Evolutionary conservation across 371 early-diverging fungal species (phyloP).

Genomic region (Actinomortierella wolfii): DNA sequence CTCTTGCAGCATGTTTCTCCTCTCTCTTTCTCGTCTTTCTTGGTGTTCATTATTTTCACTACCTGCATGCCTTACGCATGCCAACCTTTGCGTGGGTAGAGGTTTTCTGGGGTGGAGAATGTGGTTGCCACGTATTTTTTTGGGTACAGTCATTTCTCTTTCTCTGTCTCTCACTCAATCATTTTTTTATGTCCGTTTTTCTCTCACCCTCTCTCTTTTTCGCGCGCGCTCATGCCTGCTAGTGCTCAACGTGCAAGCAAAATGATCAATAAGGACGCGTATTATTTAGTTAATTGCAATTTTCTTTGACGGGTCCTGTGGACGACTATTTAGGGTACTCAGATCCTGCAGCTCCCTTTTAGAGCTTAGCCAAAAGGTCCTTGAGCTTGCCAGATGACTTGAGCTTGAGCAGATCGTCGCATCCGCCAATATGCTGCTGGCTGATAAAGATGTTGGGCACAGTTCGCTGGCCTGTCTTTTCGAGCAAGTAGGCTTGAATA

Average conservation of each 20-base stretch:
- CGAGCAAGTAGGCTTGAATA: slow-evolving; percentile 74
- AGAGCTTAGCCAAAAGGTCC: slow-evolving; percentile 47
- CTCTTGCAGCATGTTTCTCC: slow-evolving; percentile 1
- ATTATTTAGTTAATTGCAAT: no score
- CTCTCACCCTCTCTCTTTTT: background rate
- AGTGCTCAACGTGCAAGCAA: no score
- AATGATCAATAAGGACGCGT: no score
- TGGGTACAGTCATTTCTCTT: no score
- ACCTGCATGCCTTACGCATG: no score
- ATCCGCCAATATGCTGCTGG: slow-evolving; percentile 85
- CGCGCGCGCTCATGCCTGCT: background rate
- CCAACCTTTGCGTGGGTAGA: no score
- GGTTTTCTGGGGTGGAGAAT: no score
- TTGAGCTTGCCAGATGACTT: slow-evolving; percentile 62
- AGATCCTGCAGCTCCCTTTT: background rate
- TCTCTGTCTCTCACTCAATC: background rate
- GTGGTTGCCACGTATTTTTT: no score
- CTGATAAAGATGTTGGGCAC: slow-evolving; percentile 93
- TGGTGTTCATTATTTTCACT: no score
- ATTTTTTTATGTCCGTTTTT: background rate
- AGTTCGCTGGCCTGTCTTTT: slow-evolving; percentile 80
- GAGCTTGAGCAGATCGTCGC: slow-evolving; percentile 66
- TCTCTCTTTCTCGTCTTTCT: background rate
- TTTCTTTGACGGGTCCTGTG: no score
- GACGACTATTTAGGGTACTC: background rate